Base-by-base conservation (phyloP, 106 monocot genomes). In the Dioscorea dumetorum region DNA sequence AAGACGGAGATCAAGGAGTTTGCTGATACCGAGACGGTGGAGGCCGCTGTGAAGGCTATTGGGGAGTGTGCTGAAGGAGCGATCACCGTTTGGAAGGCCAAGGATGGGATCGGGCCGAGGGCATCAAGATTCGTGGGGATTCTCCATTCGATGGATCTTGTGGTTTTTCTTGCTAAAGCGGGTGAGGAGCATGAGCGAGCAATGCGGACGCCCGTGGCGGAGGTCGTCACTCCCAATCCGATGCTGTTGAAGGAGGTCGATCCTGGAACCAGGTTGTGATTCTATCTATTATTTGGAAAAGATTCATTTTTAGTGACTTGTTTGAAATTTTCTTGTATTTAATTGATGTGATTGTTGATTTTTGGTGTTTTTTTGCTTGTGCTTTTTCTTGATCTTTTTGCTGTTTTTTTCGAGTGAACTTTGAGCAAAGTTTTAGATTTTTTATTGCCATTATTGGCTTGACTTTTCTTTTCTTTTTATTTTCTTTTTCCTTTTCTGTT, bases 1-100 rank as follows among this genome's bases (percentile, higher is more conserved):
- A 88, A 88, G 78, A 84, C 88, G 6, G 88, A 88, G 51, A 51
- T 84, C 24, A 35, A 12, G 51, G 84, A 88, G 74, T 78, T 88
- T 58, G 60, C 67, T 67, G 84, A 81, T 12, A 35, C 84, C 15
- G 88, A 78, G 34, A 81, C 88, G 18, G 72, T 88, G 64, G 88
- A 81, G 67, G 73, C 80, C 2, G 88, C 88, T 22, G 66, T 84
- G 24, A 58, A 70, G 48, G 84, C 81, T 49, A 72, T 88, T 58
- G 80, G 63, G 12, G 80, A 77, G 16, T 81, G 69, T 59, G 61
- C 88, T 31, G 88, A 88, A 69, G 80, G 78, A 12, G 77, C 88
- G 19, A 67, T 84, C 23, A 64, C 78, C n/a, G 88, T 84, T 24
- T 84, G 83, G 81, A 70, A 77, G 41, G 15, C 15, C 65, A 28